Conservation (phyloP, 768 basidiomycete genomes). For the Neoboletus magnificus region DNA sequence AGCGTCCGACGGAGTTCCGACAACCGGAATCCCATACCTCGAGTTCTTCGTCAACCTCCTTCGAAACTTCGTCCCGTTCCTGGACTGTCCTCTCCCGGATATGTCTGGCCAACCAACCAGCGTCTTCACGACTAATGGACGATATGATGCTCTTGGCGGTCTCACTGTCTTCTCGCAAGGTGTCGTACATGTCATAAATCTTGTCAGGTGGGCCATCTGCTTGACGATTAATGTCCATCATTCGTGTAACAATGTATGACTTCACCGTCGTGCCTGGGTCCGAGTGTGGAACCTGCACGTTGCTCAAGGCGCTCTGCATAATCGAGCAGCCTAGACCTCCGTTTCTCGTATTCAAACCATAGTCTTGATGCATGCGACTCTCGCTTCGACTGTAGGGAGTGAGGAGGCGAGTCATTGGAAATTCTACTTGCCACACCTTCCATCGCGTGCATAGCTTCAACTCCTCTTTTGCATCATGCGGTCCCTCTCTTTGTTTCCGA, state of each 20-base stretch:
- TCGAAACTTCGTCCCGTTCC: slow-evolving; percentile 48
- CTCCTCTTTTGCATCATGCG: slow-evolving; percentile 72
- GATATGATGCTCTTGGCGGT: slow-evolving; percentile 44
- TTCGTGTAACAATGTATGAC: not conserved
- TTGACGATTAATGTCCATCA: not conserved
- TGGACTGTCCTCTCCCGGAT: slow-evolving; percentile 46
- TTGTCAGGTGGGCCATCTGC: slow-evolving; percentile 38
- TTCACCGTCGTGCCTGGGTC: slow-evolving; percentile 40
- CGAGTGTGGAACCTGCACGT: slow-evolving; percentile 48
- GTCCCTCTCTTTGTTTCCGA: slow-evolving; percentile 50
- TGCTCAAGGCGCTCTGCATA: slow-evolving; percentile 64
- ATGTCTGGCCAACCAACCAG: slow-evolving; percentile 61
- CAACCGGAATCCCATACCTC: slow-evolving; percentile 44
- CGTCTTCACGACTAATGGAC: slow-evolving; percentile 42
- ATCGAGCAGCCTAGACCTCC: slow-evolving; percentile 48
- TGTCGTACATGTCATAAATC: slow-evolving; percentile 57
- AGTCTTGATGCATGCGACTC: slow-evolving; percentile 58
- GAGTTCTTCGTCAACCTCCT: slow-evolving; percentile 71
- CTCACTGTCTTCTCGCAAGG: slow-evolving; percentile 53
- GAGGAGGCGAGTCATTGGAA: not conserved
- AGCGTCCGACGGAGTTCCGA: not conserved
- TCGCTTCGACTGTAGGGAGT: slow-evolving; percentile 47
- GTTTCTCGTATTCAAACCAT: slow-evolving; percentile 54
- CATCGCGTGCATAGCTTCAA: slow-evolving; percentile 55
- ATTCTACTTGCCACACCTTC: slow-evolving; percentile 49